Percentiles rank a stretch among this genome's conserved stretches.
phyloP scores from a whole-genome alignment of 2,329 filamentous ascomycete genomes.

The Colletotrichum coccodes region DNA sequence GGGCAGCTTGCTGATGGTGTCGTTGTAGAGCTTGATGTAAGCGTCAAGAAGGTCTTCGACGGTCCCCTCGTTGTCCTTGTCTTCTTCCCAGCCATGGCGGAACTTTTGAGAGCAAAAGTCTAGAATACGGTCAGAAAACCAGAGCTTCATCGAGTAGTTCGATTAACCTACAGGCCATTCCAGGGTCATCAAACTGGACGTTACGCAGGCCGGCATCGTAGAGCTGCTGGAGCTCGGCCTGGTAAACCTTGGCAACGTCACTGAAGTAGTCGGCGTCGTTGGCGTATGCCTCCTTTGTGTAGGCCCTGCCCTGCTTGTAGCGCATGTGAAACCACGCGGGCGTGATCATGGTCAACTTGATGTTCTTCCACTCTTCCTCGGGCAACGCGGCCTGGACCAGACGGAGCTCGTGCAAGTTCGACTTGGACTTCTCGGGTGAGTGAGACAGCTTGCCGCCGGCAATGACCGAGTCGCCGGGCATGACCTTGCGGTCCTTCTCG shows the following conservation, averaged over 20 bases:
- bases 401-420: conserved; percentile 61
- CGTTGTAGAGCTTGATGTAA: conserved; percentile 83
- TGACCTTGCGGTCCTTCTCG: conserved; percentile 62
- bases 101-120: conserved; percentile 81
- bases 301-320: conserved; percentile 39
- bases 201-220: conserved; percentile 72
- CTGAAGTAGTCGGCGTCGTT: conserved; percentile 65
- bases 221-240: conserved; percentile 68
- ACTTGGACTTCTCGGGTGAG: conserved; percentile 50
- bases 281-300: conserved; percentile 38
- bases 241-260: conserved; percentile 74
- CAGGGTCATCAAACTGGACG: conserved; percentile 75
- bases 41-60: conserved; percentile 76
- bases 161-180: conserved; percentile 68
- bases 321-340: conserved; percentile 57
- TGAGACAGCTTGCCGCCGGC: conserved; percentile 59
- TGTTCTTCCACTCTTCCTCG: conserved; percentile 58
- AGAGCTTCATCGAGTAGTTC: not conserved
- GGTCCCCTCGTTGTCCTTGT: conserved; percentile 73
- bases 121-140: conserved; percentile 40
- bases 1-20: conserved; percentile 71
- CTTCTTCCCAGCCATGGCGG: conserved; percentile 74
- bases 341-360: conserved; percentile 66
- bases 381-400: conserved; percentile 58
- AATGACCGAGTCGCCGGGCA: conserved; percentile 67